phyloP scores from a whole-genome alignment of 2,329 filamentous ascomycete genomes.

The Colletotrichum cereale region DNA sequence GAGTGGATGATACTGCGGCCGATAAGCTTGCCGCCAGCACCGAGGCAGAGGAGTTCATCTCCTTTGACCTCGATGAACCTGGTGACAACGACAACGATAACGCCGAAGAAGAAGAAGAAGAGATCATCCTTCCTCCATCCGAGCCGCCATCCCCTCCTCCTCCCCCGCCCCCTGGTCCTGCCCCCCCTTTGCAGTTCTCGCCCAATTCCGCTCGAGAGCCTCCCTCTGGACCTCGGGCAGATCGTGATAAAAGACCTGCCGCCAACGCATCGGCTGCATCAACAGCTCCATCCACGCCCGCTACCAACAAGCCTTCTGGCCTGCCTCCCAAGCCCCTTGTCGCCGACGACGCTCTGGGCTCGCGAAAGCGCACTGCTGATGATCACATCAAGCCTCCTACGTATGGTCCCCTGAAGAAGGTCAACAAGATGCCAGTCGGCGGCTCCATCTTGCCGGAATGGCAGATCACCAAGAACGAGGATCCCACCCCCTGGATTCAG shows the following conservation, averaged over 20 bases:
- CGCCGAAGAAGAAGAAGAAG: slow-evolving; percentile 47
- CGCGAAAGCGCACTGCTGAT: slow-evolving; percentile 80
- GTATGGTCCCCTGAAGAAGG: slow-evolving; percentile 65
- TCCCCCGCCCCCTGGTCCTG: slow-evolving; percentile 19
- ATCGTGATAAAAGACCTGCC: not conserved
- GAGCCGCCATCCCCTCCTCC: slow-evolving; percentile 31
- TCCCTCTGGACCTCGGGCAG: slow-evolving; percentile 25
- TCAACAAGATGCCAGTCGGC: slow-evolving; percentile 61
- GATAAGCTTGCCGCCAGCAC: slow-evolving; percentile 64
- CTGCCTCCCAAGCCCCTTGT: slow-evolving; percentile 45
- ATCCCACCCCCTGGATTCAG: slow-evolving; percentile 73
- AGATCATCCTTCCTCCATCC: slow-evolving; percentile 40
- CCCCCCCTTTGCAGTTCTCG: slow-evolving; percentile 11
- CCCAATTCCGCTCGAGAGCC: not conserved
- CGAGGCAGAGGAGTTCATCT: slow-evolving; percentile 87
- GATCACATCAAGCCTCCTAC: slow-evolving; percentile 73
- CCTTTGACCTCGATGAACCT: slow-evolving; percentile 72
- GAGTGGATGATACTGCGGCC: slow-evolving; percentile 66
- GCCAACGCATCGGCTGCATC: slow-evolving; percentile 40
- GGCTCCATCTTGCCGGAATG: slow-evolving; percentile 67
- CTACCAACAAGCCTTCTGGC: slow-evolving; percentile 43
- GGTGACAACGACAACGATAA: slow-evolving; percentile 66
- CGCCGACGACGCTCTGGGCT: slow-evolving; percentile 64
- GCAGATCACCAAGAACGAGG: slow-evolving; percentile 57
- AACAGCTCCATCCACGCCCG: slow-evolving; percentile 42